phyloP scores from a whole-genome alignment of 257 asterid genomes.

The Petunia axillaris region DNA sequence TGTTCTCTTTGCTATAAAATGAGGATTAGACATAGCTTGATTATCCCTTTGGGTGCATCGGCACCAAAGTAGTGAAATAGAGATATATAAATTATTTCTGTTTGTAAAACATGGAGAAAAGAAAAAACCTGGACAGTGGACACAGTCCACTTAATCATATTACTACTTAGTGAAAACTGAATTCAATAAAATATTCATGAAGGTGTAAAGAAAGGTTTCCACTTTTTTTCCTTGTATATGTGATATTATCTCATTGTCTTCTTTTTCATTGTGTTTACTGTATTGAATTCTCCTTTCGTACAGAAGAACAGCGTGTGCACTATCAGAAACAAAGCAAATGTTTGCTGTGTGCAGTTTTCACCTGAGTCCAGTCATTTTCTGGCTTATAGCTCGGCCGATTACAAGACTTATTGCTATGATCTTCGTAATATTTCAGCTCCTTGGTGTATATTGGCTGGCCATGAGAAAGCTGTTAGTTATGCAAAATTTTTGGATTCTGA shows the following conservation, averaged over 20 bases:
- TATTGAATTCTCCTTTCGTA: slow-evolving; percentile 37
- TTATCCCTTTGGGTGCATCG: slow-evolving; percentile 19
- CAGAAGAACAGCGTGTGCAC: slow-evolving; percentile 92
- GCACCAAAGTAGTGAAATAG: background rate
- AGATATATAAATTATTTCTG: background rate
- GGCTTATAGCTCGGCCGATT: slow-evolving; percentile 90
- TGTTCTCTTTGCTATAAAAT: background rate
- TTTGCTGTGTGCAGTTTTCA: slow-evolving; percentile 92
- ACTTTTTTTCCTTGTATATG: slow-evolving; percentile 7
- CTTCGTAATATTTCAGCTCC: slow-evolving; percentile 77
- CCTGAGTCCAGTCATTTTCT: slow-evolving; percentile 64
- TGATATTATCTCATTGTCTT: slow-evolving; percentile 7
- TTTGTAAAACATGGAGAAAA: background rate
- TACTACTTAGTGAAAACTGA: background rate
- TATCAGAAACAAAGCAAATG: slow-evolving; percentile 82
- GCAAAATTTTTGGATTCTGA: slow-evolving; percentile 77
- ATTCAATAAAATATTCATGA: slow-evolving; percentile 20
- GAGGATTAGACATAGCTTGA: slow-evolving; percentile 12
- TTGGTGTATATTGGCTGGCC: slow-evolving; percentile 92
- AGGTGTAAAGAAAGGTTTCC: slow-evolving; percentile 19
- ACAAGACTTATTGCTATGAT: slow-evolving; percentile 86
- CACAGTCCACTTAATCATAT: background rate
- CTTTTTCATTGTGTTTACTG: slow-evolving; percentile 6
- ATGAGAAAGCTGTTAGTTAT: slow-evolving; percentile 86
- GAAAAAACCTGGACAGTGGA: background rate